Base-by-base conservation (phyloP, 2,329 filamentous ascomycete species). In the Talaromyces islandicus region DNA sequence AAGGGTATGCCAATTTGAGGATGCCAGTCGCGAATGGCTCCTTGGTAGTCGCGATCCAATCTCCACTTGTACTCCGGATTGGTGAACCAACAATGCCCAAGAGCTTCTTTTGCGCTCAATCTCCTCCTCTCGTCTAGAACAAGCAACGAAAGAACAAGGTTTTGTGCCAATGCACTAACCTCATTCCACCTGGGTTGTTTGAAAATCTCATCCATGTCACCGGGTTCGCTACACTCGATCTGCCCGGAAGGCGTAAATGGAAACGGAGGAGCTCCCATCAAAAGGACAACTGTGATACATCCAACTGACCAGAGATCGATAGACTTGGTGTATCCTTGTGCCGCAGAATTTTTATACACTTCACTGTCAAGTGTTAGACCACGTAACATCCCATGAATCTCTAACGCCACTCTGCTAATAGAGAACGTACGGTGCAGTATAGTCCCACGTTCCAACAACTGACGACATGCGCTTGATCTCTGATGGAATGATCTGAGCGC, bases 281-380 rank as follows among this genome's bases (percentile, higher is more conserved):
- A 72, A 14, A 87, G 68, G 9, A 80, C 74, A 9, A 76, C 77
- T 1, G 82, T 75, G 2, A 87, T 75, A 53, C 78, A 79, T 6
- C 85, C 85, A n/a, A 87, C 66, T 0, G 84, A 84, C 84, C 84
- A 87, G 69, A 88, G 78, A 64, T 88, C 85, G 9, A 86, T 77
- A 10, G 82, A 78, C 66, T 81, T 80, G 29, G 81, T 84, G 67
- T 87, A 87, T 2, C 83, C 62, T 11, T 59, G 30, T 55, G 61
- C 30, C 21, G 53, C 25, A 12, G 57, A 29, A 46, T 58, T 38
- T 60, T 64, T 57, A 7, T 61, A 58, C n/a, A 73, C 63, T 57
- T 72, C 71, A 14, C 71, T 74, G 56, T 27, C 9, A 21, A 35
- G 60, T 56, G 57, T 59, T 29, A 53, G 7, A n/a, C 27, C 38